Conservation (phyloP, 2,329 filamentous ascomycete genomes). For the Tolypocladium tropicale region DNA sequence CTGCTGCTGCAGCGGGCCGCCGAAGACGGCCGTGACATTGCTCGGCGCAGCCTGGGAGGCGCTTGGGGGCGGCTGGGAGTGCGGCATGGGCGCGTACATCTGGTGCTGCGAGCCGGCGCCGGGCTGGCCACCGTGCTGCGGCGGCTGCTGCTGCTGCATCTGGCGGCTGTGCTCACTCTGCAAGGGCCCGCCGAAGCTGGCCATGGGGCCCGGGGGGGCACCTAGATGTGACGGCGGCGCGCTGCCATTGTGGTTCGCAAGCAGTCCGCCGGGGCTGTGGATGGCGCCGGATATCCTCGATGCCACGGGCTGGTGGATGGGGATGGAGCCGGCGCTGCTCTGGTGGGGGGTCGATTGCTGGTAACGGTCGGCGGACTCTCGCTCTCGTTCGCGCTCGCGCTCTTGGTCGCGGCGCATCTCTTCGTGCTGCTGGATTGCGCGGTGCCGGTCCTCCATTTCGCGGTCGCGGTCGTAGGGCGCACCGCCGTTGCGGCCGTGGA, state of each 20-base stretch:
- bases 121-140: conserved; percentile 42
- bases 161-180: conserved; percentile 41
- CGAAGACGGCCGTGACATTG: conserved; percentile 56
- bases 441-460: conserved; percentile 38
- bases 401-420: conserved; percentile 37
- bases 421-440: conserved; percentile 35
- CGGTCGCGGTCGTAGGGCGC: conserved; percentile 37
- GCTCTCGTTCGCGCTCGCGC: conserved; percentile 47
- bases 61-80: conserved; percentile 38
- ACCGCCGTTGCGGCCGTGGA: conserved; percentile 28
- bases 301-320: conserved; percentile 89
- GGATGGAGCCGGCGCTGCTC: conserved; percentile 77
- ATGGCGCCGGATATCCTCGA: conserved; percentile 71
- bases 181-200: conserved; percentile 44
- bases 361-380: conserved; percentile 56
- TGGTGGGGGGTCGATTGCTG: conserved; percentile 67
- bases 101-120: conserved; percentile 38
- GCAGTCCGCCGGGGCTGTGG: conserved; percentile 82
- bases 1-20: conserved; percentile 50
- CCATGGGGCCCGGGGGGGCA: conserved; percentile 38
- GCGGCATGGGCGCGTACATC: conserved; percentile 45
- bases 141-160: conserved; percentile 46
- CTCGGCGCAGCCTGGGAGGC: conserved; percentile 47
- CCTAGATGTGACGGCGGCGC: conserved; percentile 42
- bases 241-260: conserved; percentile 60